phyloP scores from a whole-genome alignment of 208 protist species.

The Acanthamoeba divionensis region DNA sequence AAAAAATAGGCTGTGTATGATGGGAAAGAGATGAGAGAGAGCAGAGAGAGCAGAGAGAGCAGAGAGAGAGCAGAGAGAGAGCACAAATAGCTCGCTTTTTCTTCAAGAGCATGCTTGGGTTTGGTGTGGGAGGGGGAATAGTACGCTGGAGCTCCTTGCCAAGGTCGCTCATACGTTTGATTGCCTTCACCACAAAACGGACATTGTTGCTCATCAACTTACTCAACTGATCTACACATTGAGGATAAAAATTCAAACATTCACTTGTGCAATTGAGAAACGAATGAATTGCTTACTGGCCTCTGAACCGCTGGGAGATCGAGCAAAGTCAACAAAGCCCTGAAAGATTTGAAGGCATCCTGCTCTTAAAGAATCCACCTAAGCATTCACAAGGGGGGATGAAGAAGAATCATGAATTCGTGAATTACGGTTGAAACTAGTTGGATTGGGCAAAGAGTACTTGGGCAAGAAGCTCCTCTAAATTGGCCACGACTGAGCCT shows the following conservation, averaged over 20 bases:
- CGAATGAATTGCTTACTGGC: too few relatives aligned
- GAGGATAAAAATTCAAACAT: neutral
- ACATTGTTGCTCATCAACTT: constrained; percentile 4
- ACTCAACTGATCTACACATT: neutral
- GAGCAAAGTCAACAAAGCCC: neutral
- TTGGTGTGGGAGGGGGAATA: neutral
- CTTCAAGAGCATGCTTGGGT: neutral
- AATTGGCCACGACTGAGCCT: neutral
- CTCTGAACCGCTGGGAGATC: neutral
- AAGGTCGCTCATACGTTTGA: neutral
- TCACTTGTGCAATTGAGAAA: too few relatives aligned
- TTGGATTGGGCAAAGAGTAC: neutral
- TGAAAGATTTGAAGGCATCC: constrained; percentile 14
- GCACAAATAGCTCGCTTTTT: neutral
- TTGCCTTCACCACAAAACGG: neutral
- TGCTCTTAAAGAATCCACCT: neutral
- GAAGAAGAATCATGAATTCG: neutral
- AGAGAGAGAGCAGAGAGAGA: neutral
- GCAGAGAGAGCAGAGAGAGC: neutral
- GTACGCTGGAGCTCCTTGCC: constrained; percentile 13
- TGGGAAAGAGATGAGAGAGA: neutral
- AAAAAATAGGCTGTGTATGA: neutral
- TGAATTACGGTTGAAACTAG: neutral
- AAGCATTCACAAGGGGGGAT: neutral
- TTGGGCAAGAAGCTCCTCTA: constrained; percentile 33